Base-by-base conservation (phyloP, 2,329 filamentous ascomycete genomes). In the Microcyclosporella mali region DNA sequence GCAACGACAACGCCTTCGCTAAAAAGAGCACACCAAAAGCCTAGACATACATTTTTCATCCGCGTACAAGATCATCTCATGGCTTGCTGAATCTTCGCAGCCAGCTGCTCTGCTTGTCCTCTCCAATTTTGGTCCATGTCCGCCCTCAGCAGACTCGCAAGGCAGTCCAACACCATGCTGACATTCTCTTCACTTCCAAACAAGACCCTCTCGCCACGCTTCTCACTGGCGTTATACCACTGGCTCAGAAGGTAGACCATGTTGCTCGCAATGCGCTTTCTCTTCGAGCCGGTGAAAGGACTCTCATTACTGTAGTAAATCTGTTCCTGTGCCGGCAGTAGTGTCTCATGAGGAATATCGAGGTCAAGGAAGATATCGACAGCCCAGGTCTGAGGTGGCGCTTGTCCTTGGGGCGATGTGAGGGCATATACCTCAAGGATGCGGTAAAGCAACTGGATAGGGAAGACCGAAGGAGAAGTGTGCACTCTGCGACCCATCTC, bases 251-350 rank as follows among this genome's bases (percentile, higher is more conserved):
- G 64, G 53, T 82, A 80, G 1, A 83, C 63, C 32, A 84, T 73
- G 59, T 84, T 79, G 18, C 71, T 70, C 2, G 77, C 77, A 6
- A 85, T 68, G 44, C 74, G 65, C 32, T 71, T 71, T 34, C 77
- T 71, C 43, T 78, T 76, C 3, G 68, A 62, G 3, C 77, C 78
- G 10, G 47, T 48, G 61, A 85, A 86, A 0, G 82, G 82, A 4
- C 74, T 68, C 54, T 83, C 77, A 50, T 82, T 78, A 29, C 75
- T 75, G 62, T 83, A 84, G 66, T 80, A 85, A 64, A 85, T 76
- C 19, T 69, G 67, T 58, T 85, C 82, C 8, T 86, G 66, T 2
- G 80, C 74, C 1, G 73, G 69, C 53, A 84, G 72, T 8, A 85
- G 64, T 6, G 71, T 69, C 56, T 85, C 82, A 46, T 75, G 74